Base-by-base conservation (phyloP, 2,329 filamentous ascomycete species). In the Colletotrichum salicis region DNA sequence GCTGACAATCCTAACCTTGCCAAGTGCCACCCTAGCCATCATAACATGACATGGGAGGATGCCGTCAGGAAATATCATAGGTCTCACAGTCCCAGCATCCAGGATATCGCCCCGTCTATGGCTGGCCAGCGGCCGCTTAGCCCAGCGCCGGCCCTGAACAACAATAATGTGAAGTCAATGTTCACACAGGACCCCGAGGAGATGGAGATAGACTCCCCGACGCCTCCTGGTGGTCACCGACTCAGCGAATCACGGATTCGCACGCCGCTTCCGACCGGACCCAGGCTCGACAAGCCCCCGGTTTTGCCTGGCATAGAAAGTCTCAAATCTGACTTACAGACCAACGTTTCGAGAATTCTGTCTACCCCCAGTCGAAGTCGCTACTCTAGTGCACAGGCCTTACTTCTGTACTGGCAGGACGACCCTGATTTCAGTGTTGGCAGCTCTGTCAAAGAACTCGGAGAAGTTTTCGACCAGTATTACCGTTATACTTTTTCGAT, bases 11-110 rank as follows among this genome's bases (percentile, higher is more conserved):
- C 24, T 54, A 62, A 62, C 41, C 54, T 48, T 52, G 33, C 67
- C 68, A 82, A 88, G 88, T 90, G 88, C 77, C 87, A 90, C 75
- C 88, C 88, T 15, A 87, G 84, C 74, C 88, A 90, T 77, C 88
- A 89, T 74, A 86, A 86, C 74, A 87, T 89, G 87, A 89, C 86
- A 12, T 90, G 88, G 88, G 87, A 89, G 77, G 87, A 90, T 73
- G 86, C 88, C 19, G 82, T 86, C 58, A 82, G 81, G 76, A 89
- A 89, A 75, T 90, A 88, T 67, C 81, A 84, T 79, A 84, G 85
- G 69, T 85, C 86, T 52, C 84, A 86, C 67, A 89, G 87, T 74
- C 86, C 87, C 37, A 80, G 79, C 33, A 81, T 87, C 58, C 86
- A 86, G 70, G 86, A 88, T 29, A 84, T 88, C 56, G 82, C 84